Base-by-base conservation (phyloP, 1,284 basidiomycete species). In the Cutaneotrichosporon dermatis region DNA sequence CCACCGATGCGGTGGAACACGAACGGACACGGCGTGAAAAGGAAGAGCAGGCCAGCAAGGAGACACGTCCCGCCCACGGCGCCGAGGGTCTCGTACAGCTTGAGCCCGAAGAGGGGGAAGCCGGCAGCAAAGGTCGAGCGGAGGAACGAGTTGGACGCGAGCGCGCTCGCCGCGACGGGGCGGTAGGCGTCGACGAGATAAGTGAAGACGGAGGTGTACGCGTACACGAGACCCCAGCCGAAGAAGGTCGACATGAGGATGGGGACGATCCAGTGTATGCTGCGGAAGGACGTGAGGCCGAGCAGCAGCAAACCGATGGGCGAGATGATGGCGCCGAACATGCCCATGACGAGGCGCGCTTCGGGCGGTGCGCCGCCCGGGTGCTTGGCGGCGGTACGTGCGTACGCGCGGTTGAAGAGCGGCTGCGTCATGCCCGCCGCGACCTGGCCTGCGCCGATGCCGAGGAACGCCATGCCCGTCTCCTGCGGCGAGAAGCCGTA, bases 31-130 rank as follows among this genome's bases (percentile, higher is more conserved):
- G 90, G 90, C 0, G 84, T 81, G 82, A 88, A 84, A 15, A 86
- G 60, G 6, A 85, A 82, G 53, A 85, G 82, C 34, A 92, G 71
- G 5, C 88, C 87, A 0, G 85, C 90, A 6, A 92, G 75, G n/a
- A 92, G 79, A 10, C 85, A 86, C 0, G 86, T 87, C 0, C 88
- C 88, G 6, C 89, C 89, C 0, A 88, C 86, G 0, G 87, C 85
- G 1, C 87, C 87, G 4, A 91, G 73, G 13, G 68, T 63, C 4
- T 60, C 39, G 64, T 76, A 81, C 73, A 81, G 71, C 57, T 76
- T 74, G 16, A 58, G 63, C 4, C 68, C 70, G 53, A 76, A 73
- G n/a, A 89, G 76, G 2, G 88, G 88, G 70, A 90, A 90, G 0
- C 80, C 85, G 0, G 85, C 86, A 0, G 88, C 88, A 63, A 90